These are phyloP conservation scores for Dactylellina sp. DNA, from an alignment of 2,329 filamentous ascomycete species.

Conservation along the genomic window DNA sequence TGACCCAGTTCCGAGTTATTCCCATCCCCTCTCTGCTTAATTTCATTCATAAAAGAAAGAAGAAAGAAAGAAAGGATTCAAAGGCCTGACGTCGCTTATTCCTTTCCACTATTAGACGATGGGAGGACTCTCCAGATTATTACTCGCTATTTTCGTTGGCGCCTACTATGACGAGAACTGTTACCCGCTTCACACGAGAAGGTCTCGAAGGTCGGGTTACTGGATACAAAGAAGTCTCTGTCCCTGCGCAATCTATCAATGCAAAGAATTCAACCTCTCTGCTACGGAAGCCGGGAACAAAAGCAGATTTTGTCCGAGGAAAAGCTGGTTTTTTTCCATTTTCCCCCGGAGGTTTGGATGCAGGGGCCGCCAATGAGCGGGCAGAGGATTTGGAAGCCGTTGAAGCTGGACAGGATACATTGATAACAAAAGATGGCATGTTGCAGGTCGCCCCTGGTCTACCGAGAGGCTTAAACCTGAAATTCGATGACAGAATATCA, in stretches of 20 bases:
- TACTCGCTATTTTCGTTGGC: constrained; percentile 76
- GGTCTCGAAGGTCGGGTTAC: constrained; percentile 92
- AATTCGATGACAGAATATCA: constrained; percentile 70
- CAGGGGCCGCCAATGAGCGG: constrained; percentile 74
- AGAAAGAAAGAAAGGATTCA: no score
- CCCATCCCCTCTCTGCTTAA: constrained; percentile 29
- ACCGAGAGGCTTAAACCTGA: constrained; percentile 79
- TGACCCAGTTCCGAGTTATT: constrained; percentile 13
- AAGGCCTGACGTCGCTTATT: constrained; percentile 31
- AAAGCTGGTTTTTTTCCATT: constrained; percentile 95
- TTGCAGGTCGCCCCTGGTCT: constrained; percentile 86
- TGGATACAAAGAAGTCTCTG: constrained; percentile 92
- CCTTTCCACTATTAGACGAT: constrained; percentile 67
- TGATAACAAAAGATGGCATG: constrained; percentile 75
- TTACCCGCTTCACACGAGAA: constrained; percentile 90
- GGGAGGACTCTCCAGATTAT: constrained; percentile 84
- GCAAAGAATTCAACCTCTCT: constrained; percentile 96
- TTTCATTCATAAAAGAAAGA: constrained; percentile 12
- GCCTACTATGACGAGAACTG: constrained; percentile 91
- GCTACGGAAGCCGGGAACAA: constrained; percentile 82
- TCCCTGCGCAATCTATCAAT: constrained; percentile 87
- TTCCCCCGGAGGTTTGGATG: constrained; percentile 87
- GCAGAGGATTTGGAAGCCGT: constrained; percentile 86
- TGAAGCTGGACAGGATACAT: constrained; percentile 69
- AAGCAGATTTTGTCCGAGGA: constrained; percentile 91